These are phyloP conservation scores for Picea abies DNA, from an alignment of 83 land plant genomes.

Conservation along the genomic window DNA sequence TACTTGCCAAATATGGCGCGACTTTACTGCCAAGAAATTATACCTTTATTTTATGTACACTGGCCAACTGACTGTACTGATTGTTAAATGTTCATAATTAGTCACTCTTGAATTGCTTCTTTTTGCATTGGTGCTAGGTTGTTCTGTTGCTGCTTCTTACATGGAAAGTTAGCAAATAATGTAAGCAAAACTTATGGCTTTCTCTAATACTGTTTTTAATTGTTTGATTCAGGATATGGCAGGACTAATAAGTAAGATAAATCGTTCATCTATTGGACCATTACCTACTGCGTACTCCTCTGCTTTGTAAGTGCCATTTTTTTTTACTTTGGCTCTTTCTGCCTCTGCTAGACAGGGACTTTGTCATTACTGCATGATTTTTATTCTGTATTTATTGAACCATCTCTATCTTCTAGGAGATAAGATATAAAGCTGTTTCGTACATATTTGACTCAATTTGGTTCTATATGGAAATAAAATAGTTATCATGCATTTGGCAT, in stretches of 20 bases:
- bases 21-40: neutral
- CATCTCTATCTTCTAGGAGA: too few relatives aligned
- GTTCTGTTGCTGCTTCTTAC: neutral
- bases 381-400: too few relatives aligned
- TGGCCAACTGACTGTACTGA: neutral
- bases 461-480: too few relatives aligned
- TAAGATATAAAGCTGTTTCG: too few relatives aligned
- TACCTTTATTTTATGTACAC: neutral
- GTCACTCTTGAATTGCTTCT: neutral
- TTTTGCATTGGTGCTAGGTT: neutral
- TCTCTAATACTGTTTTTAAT: neutral
- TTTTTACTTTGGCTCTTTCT: too few relatives aligned
- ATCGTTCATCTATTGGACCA: constrained; percentile 79
- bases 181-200: neutral
- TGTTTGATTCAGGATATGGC: constrained; percentile 66
- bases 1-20: too few relatives aligned
- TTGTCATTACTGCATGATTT: too few relatives aligned
- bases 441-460: too few relatives aligned
- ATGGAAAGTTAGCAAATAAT: neutral
- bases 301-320: constrained; percentile 49
- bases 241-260: constrained; percentile 76
- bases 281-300: constrained; percentile 70
- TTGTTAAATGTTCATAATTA: neutral
- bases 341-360: too few relatives aligned
- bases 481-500: too few relatives aligned